Percentiles rank a stretch among this genome's conserved stretches.
Evolutionary conservation across 495 filamentous ascomycete genomes (phyloP).

Genomic region (Tirmania nivea): DNA sequence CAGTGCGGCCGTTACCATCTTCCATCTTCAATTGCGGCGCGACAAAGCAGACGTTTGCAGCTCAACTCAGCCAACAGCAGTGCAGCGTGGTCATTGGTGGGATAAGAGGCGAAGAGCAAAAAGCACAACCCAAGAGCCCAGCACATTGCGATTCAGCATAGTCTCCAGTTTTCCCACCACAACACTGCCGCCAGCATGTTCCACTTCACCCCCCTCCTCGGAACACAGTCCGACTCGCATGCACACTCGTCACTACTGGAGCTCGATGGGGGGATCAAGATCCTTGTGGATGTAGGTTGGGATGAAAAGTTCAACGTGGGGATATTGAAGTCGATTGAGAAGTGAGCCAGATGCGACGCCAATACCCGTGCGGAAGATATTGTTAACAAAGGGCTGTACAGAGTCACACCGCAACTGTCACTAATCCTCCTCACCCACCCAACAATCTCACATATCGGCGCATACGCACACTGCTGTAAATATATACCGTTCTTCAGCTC

Average conservation of each 20-base stretch:
- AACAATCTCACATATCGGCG: slow-evolving; percentile 71
- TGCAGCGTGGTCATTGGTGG: too few species aligned
- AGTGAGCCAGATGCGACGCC: slow-evolving; percentile 31
- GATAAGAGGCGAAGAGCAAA: too few species aligned
- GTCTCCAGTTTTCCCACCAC: too few species aligned
- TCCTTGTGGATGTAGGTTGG: slow-evolving; percentile 89
- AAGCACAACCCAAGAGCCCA: too few species aligned
- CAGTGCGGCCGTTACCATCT: too few species aligned
- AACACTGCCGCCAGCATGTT: slow-evolving; percentile 41
- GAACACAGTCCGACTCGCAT: slow-evolving; percentile 63
- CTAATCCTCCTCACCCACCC: slow-evolving; percentile 89
- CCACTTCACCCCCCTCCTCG: slow-evolving; percentile 77
- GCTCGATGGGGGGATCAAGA: slow-evolving; percentile 88
- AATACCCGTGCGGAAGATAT: neutral
- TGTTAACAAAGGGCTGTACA: neutral
- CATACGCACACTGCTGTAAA: slow-evolving; percentile 93
- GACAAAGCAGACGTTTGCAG: too few species aligned
- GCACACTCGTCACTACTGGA: slow-evolving; percentile 90
- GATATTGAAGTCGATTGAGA: slow-evolving; percentile 69
- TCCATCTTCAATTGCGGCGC: too few species aligned
- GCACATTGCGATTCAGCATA: too few species aligned
- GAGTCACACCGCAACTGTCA: slow-evolving; percentile 48
- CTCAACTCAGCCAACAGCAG: too few species aligned
- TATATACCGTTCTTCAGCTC: slow-evolving; percentile 76
- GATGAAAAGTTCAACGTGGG: slow-evolving; percentile 66